Evolutionary conservation across 768 basidiomycete genomes (phyloP).

Genomic region (Russula olivacea): DNA sequence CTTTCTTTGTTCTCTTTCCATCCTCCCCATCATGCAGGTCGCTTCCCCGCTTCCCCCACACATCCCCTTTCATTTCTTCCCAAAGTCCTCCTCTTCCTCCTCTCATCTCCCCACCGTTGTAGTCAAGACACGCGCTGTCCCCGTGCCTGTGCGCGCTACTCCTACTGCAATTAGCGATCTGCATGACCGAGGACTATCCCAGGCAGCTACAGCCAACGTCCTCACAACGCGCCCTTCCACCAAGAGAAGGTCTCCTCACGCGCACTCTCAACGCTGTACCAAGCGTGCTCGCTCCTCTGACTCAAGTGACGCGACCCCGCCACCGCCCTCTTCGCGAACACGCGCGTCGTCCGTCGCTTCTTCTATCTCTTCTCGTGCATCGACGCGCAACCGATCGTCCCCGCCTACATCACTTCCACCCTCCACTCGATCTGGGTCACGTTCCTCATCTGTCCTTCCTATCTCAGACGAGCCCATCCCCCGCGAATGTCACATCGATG

Average conservation of each 20-base stretch:
- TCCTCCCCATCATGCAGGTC: conserved; percentile 20
- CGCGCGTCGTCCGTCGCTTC: conserved; percentile 24
- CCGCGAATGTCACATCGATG: conserved; percentile 46
- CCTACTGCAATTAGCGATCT: not conserved
- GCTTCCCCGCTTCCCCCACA: conserved; percentile 9
- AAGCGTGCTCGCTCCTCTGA: conserved; percentile 25
- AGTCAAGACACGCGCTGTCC: conserved; percentile 32
- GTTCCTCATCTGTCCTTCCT: conserved; percentile 54
- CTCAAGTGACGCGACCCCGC: conserved; percentile 19
- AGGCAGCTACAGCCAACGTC: not conserved
- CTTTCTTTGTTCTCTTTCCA: not conserved
- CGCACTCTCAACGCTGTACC: not conserved
- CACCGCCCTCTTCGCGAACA: conserved; percentile 4
- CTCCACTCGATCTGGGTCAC: conserved; percentile 46
- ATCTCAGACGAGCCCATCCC: conserved; percentile 35
- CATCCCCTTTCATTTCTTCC: conserved; percentile 30
- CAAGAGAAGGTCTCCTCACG: conserved; percentile 5
- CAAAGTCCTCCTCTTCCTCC: conserved; percentile 27
- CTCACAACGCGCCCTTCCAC: not conserved
- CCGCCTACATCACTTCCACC: conserved; percentile 26
- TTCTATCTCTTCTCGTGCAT: conserved; percentile 23
- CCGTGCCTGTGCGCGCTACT: conserved; percentile 16
- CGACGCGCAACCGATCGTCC: conserved; percentile 27
- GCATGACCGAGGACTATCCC: conserved; percentile 5
- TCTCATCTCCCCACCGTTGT: conserved; percentile 22